Base-by-base conservation (phyloP, 2,329 filamentous ascomycete species). In the Aspergillus versicolor region DNA sequence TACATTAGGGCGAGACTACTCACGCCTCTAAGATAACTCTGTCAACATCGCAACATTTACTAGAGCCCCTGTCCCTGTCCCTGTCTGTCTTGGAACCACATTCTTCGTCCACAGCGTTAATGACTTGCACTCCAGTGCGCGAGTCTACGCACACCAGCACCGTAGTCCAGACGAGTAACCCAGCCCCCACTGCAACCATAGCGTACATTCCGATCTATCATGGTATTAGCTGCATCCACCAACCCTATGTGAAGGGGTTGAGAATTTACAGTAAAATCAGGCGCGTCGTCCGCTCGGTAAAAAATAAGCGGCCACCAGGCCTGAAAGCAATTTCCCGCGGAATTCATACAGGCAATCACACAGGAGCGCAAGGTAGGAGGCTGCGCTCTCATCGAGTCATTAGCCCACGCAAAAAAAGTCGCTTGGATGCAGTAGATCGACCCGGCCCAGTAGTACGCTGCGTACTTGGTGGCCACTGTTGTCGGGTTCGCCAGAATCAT, bases 341-440 rank as follows among this genome's bases (percentile, higher is more conserved):
- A 73, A 59, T 90, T 90, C 88, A 91, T 91, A 11, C 84, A 83
- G 0, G 87, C 88, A 38, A 91, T 81, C 0, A 90, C 87, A 2
- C 90, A 80, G 2, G 82, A 84, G 4, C 88, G 78, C 62, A 87
- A 82, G 44, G 85, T 80, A 19, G 82, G 81, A 58, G 88, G 83
- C 63, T 88, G 83, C 54, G 82, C 81, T 9, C 85, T 79, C 75
- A 88, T 82, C 2, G 85, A 83, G 64, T 90, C 88, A 63, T 91
- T 90, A 19, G 86, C 87, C 88, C 88, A 90, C 0, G 88, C 88
- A 62, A 90, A 90, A 63, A 90, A 89, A 0, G 85, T 88, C 1
- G 88, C 87, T 70, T 91, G 87, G 64, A 87, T 88, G 0, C 88
- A 87, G 63, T 90, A 90, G 0, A 89, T 85, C 3, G 82, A 77